These are phyloP conservation scores for Entophlyctis helioformis DNA, from an alignment of 192 early-diverging fungal genomes.

Conservation along the genomic window DNA sequence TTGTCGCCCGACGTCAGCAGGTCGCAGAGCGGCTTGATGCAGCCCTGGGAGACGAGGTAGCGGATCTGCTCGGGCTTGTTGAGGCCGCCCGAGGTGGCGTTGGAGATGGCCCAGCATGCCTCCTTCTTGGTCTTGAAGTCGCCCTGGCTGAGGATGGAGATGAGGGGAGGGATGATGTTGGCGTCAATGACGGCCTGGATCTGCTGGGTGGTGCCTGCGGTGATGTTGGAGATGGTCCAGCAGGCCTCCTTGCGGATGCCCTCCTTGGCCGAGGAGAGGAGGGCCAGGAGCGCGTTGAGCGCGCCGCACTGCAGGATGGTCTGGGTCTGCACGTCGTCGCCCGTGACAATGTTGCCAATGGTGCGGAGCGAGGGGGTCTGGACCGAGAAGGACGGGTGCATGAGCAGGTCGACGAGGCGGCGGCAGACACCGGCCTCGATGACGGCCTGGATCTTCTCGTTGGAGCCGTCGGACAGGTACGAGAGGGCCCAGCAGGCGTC, in stretches of 20 bases:
- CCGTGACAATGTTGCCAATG: conserved; percentile 98
- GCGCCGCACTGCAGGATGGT: conserved; percentile 86
- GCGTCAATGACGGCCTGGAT: conserved; percentile 93
- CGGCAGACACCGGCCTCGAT: conserved; percentile 91
- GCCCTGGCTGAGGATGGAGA: conserved; percentile 70
- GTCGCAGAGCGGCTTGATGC: conserved; percentile 92
- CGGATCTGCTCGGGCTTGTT: conserved; percentile 87
- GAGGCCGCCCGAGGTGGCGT: conserved; percentile 86
- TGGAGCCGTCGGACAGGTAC: conserved; percentile 93
- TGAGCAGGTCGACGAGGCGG: conserved; percentile 85
- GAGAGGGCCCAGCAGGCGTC: conserved; percentile 99
- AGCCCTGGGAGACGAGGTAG: conserved; percentile 80
- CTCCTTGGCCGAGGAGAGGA: conserved; percentile 84
- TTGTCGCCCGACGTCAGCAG: conserved; percentile 82
- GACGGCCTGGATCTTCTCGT: conserved; percentile 97
- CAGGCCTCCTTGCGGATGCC: conserved; percentile 97
- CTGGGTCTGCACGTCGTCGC: conserved; percentile 95
- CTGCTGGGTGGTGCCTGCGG: conserved; percentile 84
- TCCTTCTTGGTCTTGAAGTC: conserved; percentile 99
- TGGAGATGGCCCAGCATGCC: conserved; percentile 99
- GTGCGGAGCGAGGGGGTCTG: conserved; percentile 96
- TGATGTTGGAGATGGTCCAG: conserved; percentile 99
- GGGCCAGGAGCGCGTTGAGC: conserved; percentile 62
- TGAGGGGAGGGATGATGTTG: conserved; percentile 84
- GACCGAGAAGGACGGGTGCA: conserved; percentile 75